Conservation (phyloP, 495 filamentous ascomycete genomes). For the Elaphomyces granulatus region DNA sequence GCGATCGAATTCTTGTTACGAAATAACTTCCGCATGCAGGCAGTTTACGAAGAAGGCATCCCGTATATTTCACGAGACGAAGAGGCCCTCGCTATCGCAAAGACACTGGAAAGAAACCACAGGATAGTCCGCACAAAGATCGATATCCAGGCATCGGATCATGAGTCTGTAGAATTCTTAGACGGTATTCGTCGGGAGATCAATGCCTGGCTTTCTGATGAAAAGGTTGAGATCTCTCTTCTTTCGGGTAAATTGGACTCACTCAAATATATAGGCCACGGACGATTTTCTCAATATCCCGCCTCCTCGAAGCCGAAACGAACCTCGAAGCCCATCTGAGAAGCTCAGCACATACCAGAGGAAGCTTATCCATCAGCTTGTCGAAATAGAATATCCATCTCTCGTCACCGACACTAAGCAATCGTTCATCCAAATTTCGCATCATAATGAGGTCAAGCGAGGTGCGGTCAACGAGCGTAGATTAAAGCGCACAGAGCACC, state of each 20-base stretch:
- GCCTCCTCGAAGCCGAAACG: conserved; percentile 8
- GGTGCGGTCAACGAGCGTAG: conserved; percentile 23
- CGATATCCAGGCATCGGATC: conserved; percentile 38
- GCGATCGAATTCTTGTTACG: conserved; percentile 49
- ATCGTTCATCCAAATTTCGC: conserved; percentile 39
- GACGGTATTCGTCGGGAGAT: conserved; percentile 33
- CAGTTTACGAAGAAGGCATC: conserved; percentile 43
- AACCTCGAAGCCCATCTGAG: conserved; percentile 1
- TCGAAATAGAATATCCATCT: conserved; percentile 47
- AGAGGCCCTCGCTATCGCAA: conserved; percentile 28
- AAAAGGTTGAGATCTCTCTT: conserved; percentile 7
- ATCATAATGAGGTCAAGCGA: conserved; percentile 34
- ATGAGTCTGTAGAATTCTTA: conserved; percentile 44
- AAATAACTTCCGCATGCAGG: conserved; percentile 47
- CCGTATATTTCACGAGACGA: conserved; percentile 57
- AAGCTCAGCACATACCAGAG: conserved; percentile 40
- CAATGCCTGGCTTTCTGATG: conserved; percentile 30
- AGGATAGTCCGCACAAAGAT: conserved; percentile 24
- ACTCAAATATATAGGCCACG: neutral
- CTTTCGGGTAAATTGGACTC: neutral
- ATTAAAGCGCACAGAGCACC: conserved; percentile 24
- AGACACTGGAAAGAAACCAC: conserved; percentile 14
- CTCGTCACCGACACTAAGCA: conserved; percentile 31
- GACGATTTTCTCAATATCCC: conserved; percentile 20
- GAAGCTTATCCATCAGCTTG: conserved; percentile 52